Percentiles rank a stretch among this genome's conserved stretches.
These are phyloP conservation scores for Macroventuria anomochaeta DNA, from an alignment of 2,329 filamentous ascomycete species.

Conservation along the genomic window DNA sequence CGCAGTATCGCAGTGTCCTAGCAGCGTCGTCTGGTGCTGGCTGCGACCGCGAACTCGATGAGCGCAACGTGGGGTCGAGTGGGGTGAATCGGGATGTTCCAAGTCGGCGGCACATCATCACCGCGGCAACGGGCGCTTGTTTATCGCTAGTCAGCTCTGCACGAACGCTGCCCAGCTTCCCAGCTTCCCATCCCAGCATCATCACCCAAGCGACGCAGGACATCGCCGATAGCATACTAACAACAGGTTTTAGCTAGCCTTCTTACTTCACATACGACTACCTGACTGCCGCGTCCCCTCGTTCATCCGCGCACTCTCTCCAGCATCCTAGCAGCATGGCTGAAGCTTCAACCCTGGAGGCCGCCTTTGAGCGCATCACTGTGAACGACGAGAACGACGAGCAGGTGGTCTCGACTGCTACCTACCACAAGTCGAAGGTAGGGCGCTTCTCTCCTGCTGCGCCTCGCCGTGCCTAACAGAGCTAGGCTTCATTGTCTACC, in stretches of 20 bases:
- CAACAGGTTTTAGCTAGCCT: slow-evolving; percentile 11
- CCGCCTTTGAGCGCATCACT: slow-evolving; percentile 86
- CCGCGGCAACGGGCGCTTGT: slow-evolving; percentile 14
- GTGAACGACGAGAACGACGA: slow-evolving; percentile 85
- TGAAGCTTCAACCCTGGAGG: slow-evolving; percentile 76
- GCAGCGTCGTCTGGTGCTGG: not conserved
- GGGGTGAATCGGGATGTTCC: slow-evolving; percentile 8
- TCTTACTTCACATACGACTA: not conserved
- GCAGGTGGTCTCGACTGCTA: slow-evolving; percentile 61
- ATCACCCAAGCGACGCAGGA: slow-evolving; percentile 17
- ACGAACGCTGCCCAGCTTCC: slow-evolving; percentile 15
- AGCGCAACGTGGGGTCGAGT: slow-evolving; percentile 16
- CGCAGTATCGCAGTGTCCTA: slow-evolving; percentile 19
- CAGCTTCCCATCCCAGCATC: slow-evolving; percentile 11
- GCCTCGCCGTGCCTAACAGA: slow-evolving; percentile 26
- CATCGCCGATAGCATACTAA: slow-evolving; percentile 11
- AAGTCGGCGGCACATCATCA: not conserved
- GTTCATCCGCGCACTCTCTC: slow-evolving; percentile 5
- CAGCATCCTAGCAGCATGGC: slow-evolving; percentile 57
- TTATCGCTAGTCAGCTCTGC: slow-evolving; percentile 4
- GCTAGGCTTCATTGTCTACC: slow-evolving; percentile 50
- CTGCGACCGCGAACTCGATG: not conserved
- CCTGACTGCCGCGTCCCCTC: slow-evolving; percentile 6
- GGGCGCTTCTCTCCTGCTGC: slow-evolving; percentile 11
- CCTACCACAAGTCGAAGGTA: slow-evolving; percentile 81